Evolutionary conservation across 2,329 filamentous ascomycete genomes (phyloP).

Genomic region (Sodiomyces alkalinus): DNA sequence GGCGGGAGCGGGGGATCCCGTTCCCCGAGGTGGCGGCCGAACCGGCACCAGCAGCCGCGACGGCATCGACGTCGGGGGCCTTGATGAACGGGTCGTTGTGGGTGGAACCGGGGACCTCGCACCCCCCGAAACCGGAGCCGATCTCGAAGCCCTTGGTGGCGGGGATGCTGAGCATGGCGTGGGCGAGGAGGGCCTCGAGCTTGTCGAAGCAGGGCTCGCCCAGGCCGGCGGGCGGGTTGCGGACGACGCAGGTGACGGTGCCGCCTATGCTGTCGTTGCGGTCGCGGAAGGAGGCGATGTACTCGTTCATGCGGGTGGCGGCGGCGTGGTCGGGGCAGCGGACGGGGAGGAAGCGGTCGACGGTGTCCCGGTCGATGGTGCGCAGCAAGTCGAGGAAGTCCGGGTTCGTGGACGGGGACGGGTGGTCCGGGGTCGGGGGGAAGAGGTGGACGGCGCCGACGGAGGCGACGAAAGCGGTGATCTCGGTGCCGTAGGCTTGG

Average conservation of each 20-base stretch:
- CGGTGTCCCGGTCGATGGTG: constrained; percentile 55
- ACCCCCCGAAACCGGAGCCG: constrained; percentile 80
- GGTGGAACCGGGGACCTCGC: constrained; percentile 69
- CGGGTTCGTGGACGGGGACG: constrained; percentile 58
- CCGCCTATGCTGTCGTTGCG: constrained; percentile 81
- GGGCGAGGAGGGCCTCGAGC: constrained; percentile 77
- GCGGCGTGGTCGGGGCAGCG: constrained; percentile 62
- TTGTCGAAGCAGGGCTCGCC: constrained; percentile 95
- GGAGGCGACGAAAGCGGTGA: constrained; percentile 77
- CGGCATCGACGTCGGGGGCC: constrained; percentile 25
- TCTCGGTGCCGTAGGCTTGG: constrained; percentile 71
- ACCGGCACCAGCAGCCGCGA: constrained; percentile 20
- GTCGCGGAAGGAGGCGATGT: constrained; percentile 66
- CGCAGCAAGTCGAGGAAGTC: constrained; percentile 62
- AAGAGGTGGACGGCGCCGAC: constrained; percentile 71
- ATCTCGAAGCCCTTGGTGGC: constrained; percentile 94
- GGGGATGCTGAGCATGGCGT: constrained; percentile 91
- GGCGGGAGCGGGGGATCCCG: constrained; percentile 37
- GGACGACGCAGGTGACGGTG: constrained; percentile 85
- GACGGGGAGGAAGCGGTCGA: constrained; percentile 75
- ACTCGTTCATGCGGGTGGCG: constrained; percentile 57
- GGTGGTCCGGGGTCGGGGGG: constrained; percentile 52
- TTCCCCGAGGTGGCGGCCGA: constrained; percentile 26
- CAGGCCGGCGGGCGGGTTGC: constrained; percentile 69
- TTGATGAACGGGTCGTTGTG: constrained; percentile 84